A percentile compares a stretch with the other conserved stretches of the same genome.
These are phyloP conservation scores for Diplotaxis tenuifolia DNA, from an alignment of 345 rosid species.

Conservation along the genomic window DNA sequence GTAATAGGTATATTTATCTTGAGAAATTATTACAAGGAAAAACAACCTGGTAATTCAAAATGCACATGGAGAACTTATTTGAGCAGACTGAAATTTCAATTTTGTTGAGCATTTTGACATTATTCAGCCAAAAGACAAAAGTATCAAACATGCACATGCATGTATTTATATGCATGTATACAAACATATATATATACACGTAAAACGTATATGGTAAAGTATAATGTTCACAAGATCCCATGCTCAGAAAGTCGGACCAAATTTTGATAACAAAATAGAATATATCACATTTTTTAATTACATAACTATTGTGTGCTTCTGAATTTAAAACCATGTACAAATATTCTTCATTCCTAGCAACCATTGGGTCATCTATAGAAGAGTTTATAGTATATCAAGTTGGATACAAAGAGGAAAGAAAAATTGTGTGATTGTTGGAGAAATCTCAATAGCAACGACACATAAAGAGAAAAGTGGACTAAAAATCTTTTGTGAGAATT, in stretches of 20 bases:
- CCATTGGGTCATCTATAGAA: slow-evolving; percentile 25
- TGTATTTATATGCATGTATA: neutral
- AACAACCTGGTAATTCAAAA: neutral
- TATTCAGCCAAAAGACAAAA: slow-evolving; percentile 8
- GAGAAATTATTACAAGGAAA: neutral
- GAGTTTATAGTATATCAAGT: slow-evolving; percentile 30
- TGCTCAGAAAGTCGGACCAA: slow-evolving; percentile 3
- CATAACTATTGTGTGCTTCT: too few species aligned
- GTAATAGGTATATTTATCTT: neutral
- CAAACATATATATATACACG: neutral
- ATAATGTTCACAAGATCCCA: slow-evolving; percentile 15
- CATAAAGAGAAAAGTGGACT: slow-evolving; percentile 32
- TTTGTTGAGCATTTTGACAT: slow-evolving; percentile 18
- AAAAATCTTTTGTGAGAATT: slow-evolving; percentile 28
- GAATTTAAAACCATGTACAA: neutral
- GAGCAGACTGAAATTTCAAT: slow-evolving; percentile 7
- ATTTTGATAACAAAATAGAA: neutral
- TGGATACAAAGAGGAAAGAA: slow-evolving; percentile 25
- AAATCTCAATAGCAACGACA: slow-evolving; percentile 34
- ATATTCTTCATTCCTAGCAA: slow-evolving; percentile 1
- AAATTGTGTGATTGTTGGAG: slow-evolving; percentile 32
- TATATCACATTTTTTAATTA: too few species aligned
- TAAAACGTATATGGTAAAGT: neutral
- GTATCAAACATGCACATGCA: neutral
- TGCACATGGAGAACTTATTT: slow-evolving; percentile 14